Evolutionary conservation across 345 rosid genomes (phyloP), one percentile per base, ranked within the genome.

Genomic region (Populus nigra): DNA sequence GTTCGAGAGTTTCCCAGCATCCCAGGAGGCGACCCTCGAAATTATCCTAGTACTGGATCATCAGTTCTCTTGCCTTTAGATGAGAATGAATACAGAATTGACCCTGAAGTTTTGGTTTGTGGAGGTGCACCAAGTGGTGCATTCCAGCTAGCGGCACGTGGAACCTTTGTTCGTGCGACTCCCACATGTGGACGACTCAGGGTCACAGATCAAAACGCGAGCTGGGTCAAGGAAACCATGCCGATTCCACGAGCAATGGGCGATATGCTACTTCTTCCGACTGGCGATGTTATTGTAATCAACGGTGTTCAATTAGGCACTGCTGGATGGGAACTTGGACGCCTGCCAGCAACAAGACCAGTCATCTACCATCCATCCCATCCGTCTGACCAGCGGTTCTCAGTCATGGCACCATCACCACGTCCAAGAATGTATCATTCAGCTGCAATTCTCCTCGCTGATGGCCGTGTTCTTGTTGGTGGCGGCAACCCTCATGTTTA

Each of bases 11-110:
- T 84, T 50, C 94, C 92, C 7, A 71, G 23, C 45, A 91, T 94
- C 10, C 89, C 92, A 2, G 84, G 83, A 5, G 85, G 81, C 4
- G 89, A 86, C 72, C 94, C 94, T 2, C 89, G 97, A 10, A 93
- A 94, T 36, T 94, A 94, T 73, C 98, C 98, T 7, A 91, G 97
- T 84, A 71, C 94, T 18, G 98, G 98, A 12, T 94, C 98, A 5
- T 94, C 97, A 0, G 87, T 93, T 71, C 47, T 94, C 76, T 85
- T 94, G 35, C 95, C 98, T 20, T 41, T 94, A 5, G 90, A 91
- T 68, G 97, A 93, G 57, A 84, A 82, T 59, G 70, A 16, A 3
- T 80, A 38, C 57, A 47, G 33, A 0, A 65, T 82, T 7, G 86
- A 83, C 49, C 90, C 83, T 38, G 95, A 94, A 79, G 76, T 94